Evolutionary conservation across 129 eudicot genomes (phyloP).

Genomic region (Heracleum sosnowskyi): DNA sequence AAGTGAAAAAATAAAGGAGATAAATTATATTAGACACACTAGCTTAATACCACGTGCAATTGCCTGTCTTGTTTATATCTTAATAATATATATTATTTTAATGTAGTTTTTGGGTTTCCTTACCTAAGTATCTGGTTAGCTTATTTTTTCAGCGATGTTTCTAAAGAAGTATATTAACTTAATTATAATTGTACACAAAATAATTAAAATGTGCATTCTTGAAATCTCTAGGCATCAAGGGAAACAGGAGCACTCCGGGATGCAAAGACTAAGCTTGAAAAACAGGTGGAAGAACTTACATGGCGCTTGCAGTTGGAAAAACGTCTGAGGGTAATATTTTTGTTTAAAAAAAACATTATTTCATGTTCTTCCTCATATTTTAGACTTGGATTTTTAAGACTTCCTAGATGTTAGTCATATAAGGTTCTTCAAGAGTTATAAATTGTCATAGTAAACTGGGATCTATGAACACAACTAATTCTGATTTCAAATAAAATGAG

Average conservation of each 20-base stretch:
- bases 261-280: constrained; percentile 90
- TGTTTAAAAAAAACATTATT: background rate
- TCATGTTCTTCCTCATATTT: background rate
- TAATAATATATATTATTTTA: background rate
- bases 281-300: constrained; percentile 84
- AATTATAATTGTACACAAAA: background rate
- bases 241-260: constrained; percentile 89
- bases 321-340: constrained; percentile 59
- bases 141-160: background rate
- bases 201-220: background rate
- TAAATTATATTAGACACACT: background rate
- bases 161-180: background rate
- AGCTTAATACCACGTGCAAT: background rate
- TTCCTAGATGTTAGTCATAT: background rate
- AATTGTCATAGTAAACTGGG: background rate
- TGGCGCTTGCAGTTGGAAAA: constrained; percentile 74
- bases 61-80: background rate
- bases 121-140: background rate
- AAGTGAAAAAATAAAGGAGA: too few relatives aligned
- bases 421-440: constrained; percentile 1
- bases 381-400: background rate
- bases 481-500: background rate
- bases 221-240: constrained; percentile 55
- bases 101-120: background rate
- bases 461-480: background rate